A percentile compares a stretch with the other conserved stretches of the same genome.
Evolutionary conservation across 371 early-diverging fungal species (phyloP).

Genomic region (Mortierella sp.): DNA sequence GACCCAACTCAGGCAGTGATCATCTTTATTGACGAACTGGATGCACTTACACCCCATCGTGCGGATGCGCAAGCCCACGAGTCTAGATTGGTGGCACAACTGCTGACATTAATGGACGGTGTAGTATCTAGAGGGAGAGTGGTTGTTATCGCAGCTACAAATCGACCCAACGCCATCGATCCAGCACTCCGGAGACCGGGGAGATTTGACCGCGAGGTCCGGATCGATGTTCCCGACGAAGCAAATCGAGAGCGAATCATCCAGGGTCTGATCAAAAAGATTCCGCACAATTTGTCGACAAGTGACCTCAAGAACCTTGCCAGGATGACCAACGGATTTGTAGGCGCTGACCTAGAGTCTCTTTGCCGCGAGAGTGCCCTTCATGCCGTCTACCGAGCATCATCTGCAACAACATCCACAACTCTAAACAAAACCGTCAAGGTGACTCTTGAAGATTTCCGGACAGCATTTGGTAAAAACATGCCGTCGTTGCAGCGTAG

Average conservation of each 20-base stretch:
- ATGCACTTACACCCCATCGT: constrained; percentile 93
- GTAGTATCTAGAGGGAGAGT: constrained; percentile 70
- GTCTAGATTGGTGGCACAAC: constrained; percentile 94
- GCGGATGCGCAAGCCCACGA: constrained; percentile 81
- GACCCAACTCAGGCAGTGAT: constrained; percentile 72
- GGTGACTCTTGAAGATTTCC: constrained; percentile 67
- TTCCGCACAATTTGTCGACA: constrained; percentile 59
- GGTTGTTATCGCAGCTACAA: constrained; percentile 98
- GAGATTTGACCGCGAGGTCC: constrained; percentile 95
- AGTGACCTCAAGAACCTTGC: constrained; percentile 70
- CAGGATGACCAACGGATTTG: constrained; percentile 93
- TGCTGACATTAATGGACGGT: constrained; percentile 99
- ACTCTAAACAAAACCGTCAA: constrained; percentile 9
- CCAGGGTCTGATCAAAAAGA: constrained; percentile 57
- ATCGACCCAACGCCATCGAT: constrained; percentile 98
- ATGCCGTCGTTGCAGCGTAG: constrained; percentile 76
- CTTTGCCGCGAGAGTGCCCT: constrained; percentile 91
- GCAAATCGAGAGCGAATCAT: constrained; percentile 73
- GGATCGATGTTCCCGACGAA: constrained; percentile 83
- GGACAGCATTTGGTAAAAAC: constrained; percentile 68
- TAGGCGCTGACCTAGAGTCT: constrained; percentile 96
- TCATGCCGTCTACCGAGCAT: constrained; percentile 65
- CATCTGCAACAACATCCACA: constrained; percentile 27
- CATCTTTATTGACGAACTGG: constrained; percentile 99
- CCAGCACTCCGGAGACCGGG: constrained; percentile 98